Evolutionary conservation across 805 yeast species (phyloP).

Genomic region (Wickerhamiella occidentalis): DNA sequence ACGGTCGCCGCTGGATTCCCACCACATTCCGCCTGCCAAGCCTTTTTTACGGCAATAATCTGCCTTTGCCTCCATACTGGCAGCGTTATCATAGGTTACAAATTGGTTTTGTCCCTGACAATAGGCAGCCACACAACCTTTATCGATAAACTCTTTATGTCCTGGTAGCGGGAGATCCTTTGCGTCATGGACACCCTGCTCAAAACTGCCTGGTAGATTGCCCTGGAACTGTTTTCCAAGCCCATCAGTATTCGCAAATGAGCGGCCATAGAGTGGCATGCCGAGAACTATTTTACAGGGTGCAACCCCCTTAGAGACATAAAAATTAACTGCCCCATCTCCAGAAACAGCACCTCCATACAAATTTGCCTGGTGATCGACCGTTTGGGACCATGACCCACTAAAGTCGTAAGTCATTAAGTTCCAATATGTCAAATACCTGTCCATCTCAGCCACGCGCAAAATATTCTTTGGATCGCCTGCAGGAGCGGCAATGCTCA

Average conservation of each 20-base stretch:
- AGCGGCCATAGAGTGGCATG: constrained; percentile 75
- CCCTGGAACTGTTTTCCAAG: constrained; percentile 37
- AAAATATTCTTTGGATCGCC: constrained; percentile 35
- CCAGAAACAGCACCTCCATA: constrained; percentile 38
- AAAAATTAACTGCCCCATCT: constrained; percentile 37
- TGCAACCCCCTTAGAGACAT: constrained; percentile 34
- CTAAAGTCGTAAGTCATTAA: constrained; percentile 84
- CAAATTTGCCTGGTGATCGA: constrained; percentile 64
- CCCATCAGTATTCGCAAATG: constrained; percentile 34
- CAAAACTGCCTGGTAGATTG: constrained; percentile 31
- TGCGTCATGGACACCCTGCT: constrained; percentile 43
- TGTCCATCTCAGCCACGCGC: constrained; percentile 43
- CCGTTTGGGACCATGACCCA: constrained; percentile 58
- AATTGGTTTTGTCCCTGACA: constrained; percentile 33
- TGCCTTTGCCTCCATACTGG: constrained; percentile 46
- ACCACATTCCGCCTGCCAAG: constrained; percentile 84
- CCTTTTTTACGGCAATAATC: constrained; percentile 36
- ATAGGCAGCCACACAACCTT: constrained; percentile 40
- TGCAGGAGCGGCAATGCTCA: constrained; percentile 73
- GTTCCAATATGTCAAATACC: constrained; percentile 57
- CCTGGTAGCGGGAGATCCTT: constrained; percentile 40
- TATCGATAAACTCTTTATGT: constrained; percentile 41
- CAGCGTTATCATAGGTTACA: constrained; percentile 55
- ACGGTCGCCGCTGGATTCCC: constrained; percentile 82
- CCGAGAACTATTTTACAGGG: constrained; percentile 57